These are phyloP conservation scores for Talaromyces marneffei DNA, from an alignment of 2,329 filamentous ascomycete species.

Conservation along the genomic window DNA sequence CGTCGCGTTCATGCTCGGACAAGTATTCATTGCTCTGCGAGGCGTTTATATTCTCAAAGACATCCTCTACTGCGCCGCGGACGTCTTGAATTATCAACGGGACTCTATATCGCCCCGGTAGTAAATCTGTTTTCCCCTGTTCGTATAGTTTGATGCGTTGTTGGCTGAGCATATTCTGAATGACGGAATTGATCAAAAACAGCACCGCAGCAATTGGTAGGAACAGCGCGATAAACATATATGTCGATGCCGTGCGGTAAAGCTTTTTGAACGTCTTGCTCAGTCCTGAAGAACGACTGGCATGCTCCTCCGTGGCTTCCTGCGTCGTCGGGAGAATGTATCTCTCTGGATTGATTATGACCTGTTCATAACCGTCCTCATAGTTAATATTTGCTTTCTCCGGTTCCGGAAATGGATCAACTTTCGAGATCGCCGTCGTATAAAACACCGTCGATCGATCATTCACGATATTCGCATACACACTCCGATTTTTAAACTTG, in stretches of 20 bases:
- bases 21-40: conserved; percentile 68
- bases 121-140: conserved; percentile 60
- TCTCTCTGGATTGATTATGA: conserved; percentile 60
- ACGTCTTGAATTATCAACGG: conserved; percentile 71
- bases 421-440: conserved; percentile 70
- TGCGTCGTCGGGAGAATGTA: conserved; percentile 18
- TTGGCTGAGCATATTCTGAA: conserved; percentile 70
- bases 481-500: conserved; percentile 66
- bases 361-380: conserved; percentile 64
- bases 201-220: conserved; percentile 65
- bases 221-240: conserved; percentile 61
- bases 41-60: conserved; percentile 67
- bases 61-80: conserved; percentile 68
- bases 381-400: conserved; percentile 67
- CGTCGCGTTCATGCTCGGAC: conserved; percentile 39
- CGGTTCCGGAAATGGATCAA: conserved; percentile 68
- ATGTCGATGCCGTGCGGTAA: conserved; percentile 56
- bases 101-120: conserved; percentile 65
- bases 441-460: conserved; percentile 78
- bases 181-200: conserved; percentile 67
- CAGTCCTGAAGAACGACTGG: conserved; percentile 20
- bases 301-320: conserved; percentile 14
- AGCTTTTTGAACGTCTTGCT: conserved; percentile 30
- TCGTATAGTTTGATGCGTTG: conserved; percentile 73
- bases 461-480: conserved; percentile 85